These are phyloP conservation scores for Arabidopsis suecica DNA, from an alignment of 345 rosid genomes.

Conservation along the genomic window DNA sequence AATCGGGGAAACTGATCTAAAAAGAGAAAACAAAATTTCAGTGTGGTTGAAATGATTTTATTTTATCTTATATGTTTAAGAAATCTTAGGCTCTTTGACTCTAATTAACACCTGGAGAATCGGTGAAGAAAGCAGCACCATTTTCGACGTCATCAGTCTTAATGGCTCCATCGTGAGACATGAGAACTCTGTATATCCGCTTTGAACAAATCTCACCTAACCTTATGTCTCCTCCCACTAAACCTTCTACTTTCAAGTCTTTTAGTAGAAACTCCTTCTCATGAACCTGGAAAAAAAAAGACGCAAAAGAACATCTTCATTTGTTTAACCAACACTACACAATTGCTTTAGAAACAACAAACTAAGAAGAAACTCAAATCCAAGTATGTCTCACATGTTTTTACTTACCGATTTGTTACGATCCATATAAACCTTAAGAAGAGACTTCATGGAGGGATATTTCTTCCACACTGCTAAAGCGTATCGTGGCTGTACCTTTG, in stretches of 20 bases:
- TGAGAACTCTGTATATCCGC: slow-evolving; percentile 81
- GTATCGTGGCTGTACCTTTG: slow-evolving; percentile 95
- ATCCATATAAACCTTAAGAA: slow-evolving; percentile 81
- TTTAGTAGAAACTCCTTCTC: slow-evolving; percentile 87
- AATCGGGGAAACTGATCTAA: no score
- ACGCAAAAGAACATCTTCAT: no score
- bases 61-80: no score
- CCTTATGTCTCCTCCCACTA: slow-evolving; percentile 69
- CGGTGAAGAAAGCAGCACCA: slow-evolving; percentile 81
- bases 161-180: slow-evolving; percentile 72
- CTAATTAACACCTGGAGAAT: background rate
- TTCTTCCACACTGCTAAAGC: slow-evolving; percentile 85
- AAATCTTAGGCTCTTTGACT: no score
- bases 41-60: no score
- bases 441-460: slow-evolving; percentile 97
- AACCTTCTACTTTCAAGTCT: slow-evolving; percentile 75
- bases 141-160: slow-evolving; percentile 86
- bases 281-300: slow-evolving; percentile 50
- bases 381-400: background rate
- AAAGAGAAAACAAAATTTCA: no score
- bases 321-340: background rate
- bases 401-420: slow-evolving; percentile 73
- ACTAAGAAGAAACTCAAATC: background rate
- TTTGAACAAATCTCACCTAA: slow-evolving; percentile 89
- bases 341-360: background rate